Conservation (phyloP, 371 early-diverging fungal genomes). For the Mucor piriformis region DNA sequence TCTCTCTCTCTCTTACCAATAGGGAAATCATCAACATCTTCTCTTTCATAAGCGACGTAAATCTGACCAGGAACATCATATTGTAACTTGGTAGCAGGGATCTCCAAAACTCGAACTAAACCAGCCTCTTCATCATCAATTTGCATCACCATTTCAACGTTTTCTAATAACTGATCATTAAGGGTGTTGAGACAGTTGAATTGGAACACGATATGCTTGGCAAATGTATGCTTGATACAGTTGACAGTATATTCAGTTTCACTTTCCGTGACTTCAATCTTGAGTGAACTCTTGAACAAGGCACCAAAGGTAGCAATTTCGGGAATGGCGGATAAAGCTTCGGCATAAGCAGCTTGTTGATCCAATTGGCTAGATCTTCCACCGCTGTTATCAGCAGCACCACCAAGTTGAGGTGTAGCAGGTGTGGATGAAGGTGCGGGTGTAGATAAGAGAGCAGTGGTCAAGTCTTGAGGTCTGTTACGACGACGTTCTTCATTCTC, state of each 20-base stretch:
- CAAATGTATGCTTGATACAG: conserved; percentile 91
- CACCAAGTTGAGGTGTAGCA: conserved; percentile 15
- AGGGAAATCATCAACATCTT: conserved; percentile 61
- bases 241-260: conserved; percentile 95
- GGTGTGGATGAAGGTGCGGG: conserved; percentile 26
- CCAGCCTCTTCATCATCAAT: conserved; percentile 70
- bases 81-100: conserved; percentile 72
- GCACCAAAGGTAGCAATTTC: conserved; percentile 84
- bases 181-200: conserved; percentile 94
- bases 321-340: conserved; percentile 76
- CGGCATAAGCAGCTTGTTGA: conserved; percentile 76
- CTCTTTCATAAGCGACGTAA: conserved; percentile 81
- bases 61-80: conserved; percentile 81
- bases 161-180: conserved; percentile 89
- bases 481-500: conserved; percentile 68
- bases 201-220: conserved; percentile 92
- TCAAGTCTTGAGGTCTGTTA: conserved; percentile 36
- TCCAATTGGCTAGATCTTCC: conserved; percentile 32
- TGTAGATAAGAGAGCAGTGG: conserved; percentile 27
- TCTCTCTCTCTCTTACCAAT: conserved; percentile 38
- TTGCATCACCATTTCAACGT: conserved; percentile 86
- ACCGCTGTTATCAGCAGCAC: neutral
- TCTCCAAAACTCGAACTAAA: conserved; percentile 55
- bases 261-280: conserved; percentile 86
- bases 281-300: conserved; percentile 81